phyloP scores from a whole-genome alignment of 2,329 filamentous ascomycete genomes.

The Fusarium pseudonygamai region DNA sequence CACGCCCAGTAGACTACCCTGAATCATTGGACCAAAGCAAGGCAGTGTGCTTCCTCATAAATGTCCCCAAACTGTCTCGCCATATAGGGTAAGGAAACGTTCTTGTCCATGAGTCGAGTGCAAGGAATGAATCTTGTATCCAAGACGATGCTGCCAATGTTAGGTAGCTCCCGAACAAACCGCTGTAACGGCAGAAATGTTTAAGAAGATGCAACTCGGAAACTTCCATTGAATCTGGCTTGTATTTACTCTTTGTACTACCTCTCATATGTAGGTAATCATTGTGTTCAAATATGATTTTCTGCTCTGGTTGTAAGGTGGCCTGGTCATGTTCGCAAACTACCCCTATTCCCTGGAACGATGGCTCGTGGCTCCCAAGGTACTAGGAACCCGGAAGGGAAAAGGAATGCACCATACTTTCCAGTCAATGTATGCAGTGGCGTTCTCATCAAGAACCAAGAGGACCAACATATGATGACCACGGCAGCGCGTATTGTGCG shows the following conservation, averaged over 20 bases:
- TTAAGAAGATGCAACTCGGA: neutral
- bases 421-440: neutral
- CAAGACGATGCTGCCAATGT: neutral
- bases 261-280: no score
- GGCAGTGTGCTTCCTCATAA: neutral
- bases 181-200: neutral
- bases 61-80: neutral
- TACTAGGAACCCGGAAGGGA: neutral
- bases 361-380: neutral
- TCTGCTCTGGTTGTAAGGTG: no score
- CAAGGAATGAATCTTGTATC: neutral
- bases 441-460: neutral
- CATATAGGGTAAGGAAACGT: neutral
- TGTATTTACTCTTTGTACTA: neutral
- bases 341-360: neutral
- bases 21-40: neutral
- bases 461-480: neutral
- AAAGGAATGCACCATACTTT: no score
- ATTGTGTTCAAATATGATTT: no score
- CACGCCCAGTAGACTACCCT: neutral
- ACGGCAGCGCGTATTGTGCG: neutral
- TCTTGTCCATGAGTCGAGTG: neutral
- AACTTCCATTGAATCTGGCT: no score
- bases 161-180: neutral
- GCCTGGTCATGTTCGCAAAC: neutral